Evolutionary conservation across 192 early-diverging fungal species (phyloP), one percentile per base, ranked within the genome.

Genomic region (Dimargaris cristalligena): DNA sequence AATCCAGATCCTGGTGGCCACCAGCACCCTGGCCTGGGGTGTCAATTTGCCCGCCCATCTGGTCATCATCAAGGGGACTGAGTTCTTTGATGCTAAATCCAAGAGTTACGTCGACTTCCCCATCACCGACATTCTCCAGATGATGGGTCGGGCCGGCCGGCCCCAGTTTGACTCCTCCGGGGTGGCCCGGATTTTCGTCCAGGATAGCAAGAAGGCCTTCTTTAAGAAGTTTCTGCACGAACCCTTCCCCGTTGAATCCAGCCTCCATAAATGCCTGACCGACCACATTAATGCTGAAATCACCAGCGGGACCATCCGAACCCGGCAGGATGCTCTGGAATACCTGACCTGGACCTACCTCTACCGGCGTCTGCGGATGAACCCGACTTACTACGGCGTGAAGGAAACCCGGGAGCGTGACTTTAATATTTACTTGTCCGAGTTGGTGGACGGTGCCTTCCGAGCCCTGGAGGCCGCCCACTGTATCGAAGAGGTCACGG

Each of bases 141-240:
- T 97, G 94, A 92, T 99, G 81, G 97, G 94, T 22, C 85, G 93
- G 60, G 97, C 97, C 6, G 93, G 82, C 23, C 81, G 97, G 45
- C 93, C 92, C 10, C 92, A 96, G 72, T 97, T 92, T 60, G 96
- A 97, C 68, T 81, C 89, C 64, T 83, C 82, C 32, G 96, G 92
- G 26, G 79, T 96, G 38, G 92, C 93, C 1, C 75, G 85, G 11
- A 88, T 99, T 52, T 83, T 99, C 66, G 93, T 97, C 0, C 89
- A 91, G 28, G 97, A 96, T 62, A 68, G 77, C 26, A 99, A 99
- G 64, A 94, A 95, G 77, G 89, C 95, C 64, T 99, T 97, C 74
- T 99, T 95, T 77, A 94, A 94, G 58, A 89, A 87, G 73, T 99
- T 99, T 67, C 76, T 99, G 50, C 89, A 94, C 64, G 90, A 93